Conservation (phyloP, 352 stramenopile genomes). For the Globisporangium heterothallicum region DNA sequence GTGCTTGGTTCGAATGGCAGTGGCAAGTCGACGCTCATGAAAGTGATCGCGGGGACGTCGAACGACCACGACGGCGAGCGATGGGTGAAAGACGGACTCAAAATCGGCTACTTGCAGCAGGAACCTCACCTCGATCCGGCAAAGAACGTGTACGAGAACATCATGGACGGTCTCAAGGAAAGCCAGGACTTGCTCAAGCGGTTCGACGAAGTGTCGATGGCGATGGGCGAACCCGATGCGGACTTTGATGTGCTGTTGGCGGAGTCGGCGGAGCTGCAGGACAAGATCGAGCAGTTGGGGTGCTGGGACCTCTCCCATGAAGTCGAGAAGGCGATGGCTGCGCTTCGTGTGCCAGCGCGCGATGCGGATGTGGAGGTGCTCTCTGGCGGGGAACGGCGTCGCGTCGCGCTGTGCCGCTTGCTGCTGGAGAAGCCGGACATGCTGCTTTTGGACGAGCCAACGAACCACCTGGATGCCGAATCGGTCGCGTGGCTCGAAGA, state of each 20-base stretch:
- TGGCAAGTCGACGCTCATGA: slow-evolving; percentile 95
- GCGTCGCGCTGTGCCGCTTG: slow-evolving; percentile 93
- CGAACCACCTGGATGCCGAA: slow-evolving; percentile 98
- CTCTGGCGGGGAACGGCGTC: slow-evolving; percentile 92
- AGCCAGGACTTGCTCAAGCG: slow-evolving; percentile 66
- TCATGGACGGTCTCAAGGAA: slow-evolving; percentile 86
- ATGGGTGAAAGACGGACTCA: slow-evolving; percentile 82
- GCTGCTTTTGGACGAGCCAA: slow-evolving; percentile 97
- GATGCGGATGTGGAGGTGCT: slow-evolving; percentile 70
- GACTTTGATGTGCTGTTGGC: slow-evolving; percentile 85
- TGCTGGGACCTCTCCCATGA: slow-evolving; percentile 82
- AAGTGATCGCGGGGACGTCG: slow-evolving; percentile 92
- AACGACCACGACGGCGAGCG: slow-evolving; percentile 84
- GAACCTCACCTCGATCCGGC: slow-evolving; percentile 79
- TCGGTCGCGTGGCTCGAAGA: slow-evolving; percentile 96
- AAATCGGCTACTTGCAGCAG: slow-evolving; percentile 85
- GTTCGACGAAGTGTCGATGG: slow-evolving; percentile 86
- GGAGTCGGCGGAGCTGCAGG: slow-evolving; percentile 83
- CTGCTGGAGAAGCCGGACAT: slow-evolving; percentile 96
- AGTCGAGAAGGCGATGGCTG: slow-evolving; percentile 80
- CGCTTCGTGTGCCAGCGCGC: slow-evolving; percentile 60
- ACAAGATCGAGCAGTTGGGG: slow-evolving; percentile 79
- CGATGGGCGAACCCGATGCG: slow-evolving; percentile 87
- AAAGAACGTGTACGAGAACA: slow-evolving; percentile 89
- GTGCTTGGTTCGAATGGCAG: slow-evolving; percentile 94